A percentile compares a stretch with the other conserved stretches of the same genome.
These are phyloP conservation scores for Porpolomopsis calyptriformis DNA, from an alignment of 768 basidiomycete species.

Conservation along the genomic window DNA sequence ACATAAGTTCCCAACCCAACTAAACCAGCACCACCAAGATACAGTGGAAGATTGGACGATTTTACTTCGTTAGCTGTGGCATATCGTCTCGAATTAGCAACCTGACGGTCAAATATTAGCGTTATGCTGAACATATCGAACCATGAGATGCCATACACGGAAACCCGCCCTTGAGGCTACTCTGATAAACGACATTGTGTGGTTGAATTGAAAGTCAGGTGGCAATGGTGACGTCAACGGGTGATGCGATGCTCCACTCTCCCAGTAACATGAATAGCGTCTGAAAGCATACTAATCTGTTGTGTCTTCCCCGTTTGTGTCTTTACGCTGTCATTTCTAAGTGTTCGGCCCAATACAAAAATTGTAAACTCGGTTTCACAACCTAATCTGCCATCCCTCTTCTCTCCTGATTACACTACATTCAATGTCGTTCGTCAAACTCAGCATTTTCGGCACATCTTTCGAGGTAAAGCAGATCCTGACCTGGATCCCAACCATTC, in stretches of 20 bases:
- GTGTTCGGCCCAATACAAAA: background rate
- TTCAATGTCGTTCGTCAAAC: constrained; percentile 88
- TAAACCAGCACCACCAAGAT: constrained; percentile 38
- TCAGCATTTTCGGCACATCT: constrained; percentile 96
- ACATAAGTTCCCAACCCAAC: constrained; percentile 35
- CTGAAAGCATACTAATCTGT: background rate
- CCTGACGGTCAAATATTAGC: background rate
- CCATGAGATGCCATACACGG: background rate
- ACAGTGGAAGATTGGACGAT: constrained; percentile 37
- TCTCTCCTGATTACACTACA: constrained; percentile 6
- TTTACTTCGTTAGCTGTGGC: constrained; percentile 29
- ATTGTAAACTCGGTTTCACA: background rate
- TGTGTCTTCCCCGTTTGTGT: no score
- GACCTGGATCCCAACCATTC: constrained; percentile 10
- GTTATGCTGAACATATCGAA: background rate
- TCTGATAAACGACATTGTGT: constrained; percentile 1
- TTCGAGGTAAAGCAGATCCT: constrained; percentile 57
- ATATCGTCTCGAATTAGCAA: constrained; percentile 27
- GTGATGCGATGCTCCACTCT: background rate
- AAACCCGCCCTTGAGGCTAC: background rate
- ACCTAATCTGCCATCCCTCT: background rate
- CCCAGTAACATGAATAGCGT: no score
- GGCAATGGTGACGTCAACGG: background rate
- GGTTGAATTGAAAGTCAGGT: background rate
- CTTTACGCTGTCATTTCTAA: no score